Conservation (phyloP, 208 protist genomes). For the Trypanosoma rangeli region DNA sequence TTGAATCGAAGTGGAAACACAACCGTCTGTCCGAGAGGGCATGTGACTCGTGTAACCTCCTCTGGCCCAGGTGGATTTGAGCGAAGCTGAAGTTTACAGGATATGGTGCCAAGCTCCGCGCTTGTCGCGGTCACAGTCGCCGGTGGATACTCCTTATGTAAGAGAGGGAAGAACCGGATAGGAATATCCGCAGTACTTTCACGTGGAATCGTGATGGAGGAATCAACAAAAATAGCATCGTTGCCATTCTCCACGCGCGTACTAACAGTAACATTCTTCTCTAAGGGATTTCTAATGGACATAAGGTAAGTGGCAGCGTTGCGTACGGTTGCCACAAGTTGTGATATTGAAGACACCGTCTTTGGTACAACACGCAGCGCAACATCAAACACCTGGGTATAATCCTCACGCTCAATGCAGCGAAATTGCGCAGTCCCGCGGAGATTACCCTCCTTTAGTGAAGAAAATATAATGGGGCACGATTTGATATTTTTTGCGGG, state of each 20-base stretch:
- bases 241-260: constrained; percentile 53
- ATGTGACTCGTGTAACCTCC: constrained; percentile 76
- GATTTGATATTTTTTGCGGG: constrained; percentile 60
- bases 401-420: constrained; percentile 75
- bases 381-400: constrained; percentile 87
- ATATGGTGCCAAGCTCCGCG: constrained; percentile 82
- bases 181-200: constrained; percentile 58
- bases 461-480: constrained; percentile 74
- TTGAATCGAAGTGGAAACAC: constrained; percentile 72
- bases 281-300: constrained; percentile 89
- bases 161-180: constrained; percentile 91
- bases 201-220: constrained; percentile 50
- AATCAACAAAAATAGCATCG: constrained; percentile 63
- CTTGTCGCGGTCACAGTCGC: constrained; percentile 66
- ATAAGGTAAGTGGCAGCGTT: constrained; percentile 66
- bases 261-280: constrained; percentile 62
- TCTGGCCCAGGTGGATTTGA: constrained; percentile 57
- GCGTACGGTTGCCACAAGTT: constrained; percentile 85
- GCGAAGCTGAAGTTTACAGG: constrained; percentile 68
- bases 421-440: constrained; percentile 60
- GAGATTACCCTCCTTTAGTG: constrained; percentile 81
- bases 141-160: constrained; percentile 56
- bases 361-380: constrained; percentile 50
- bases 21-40: constrained; percentile 80
- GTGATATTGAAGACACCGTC: constrained; percentile 39